Percentiles rank a stretch among this genome's conserved stretches.
Evolutionary conservation across 2,329 filamentous ascomycete species (phyloP).

Genomic region (Ascochyta viciae-villosae): DNA sequence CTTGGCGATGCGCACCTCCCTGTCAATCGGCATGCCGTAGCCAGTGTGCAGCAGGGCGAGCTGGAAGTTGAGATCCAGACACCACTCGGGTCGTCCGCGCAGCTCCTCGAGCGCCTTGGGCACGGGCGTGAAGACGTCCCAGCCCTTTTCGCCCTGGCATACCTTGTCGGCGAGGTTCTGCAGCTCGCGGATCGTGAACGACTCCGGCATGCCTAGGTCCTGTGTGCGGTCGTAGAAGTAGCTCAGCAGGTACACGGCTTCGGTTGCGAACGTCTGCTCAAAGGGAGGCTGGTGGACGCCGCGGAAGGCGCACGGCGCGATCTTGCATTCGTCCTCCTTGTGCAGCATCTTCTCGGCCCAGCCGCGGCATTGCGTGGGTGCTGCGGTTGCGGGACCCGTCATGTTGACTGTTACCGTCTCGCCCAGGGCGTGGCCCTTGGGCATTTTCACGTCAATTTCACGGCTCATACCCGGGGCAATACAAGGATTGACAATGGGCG

Average conservation of each 20-base stretch:
- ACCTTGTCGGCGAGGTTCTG: constrained; percentile 85
- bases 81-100: constrained; percentile 83
- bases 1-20: constrained; percentile 98
- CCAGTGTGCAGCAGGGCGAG: constrained; percentile 89
- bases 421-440: constrained; percentile 70
- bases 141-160: constrained; percentile 77
- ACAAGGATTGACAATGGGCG: constrained; percentile 82
- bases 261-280: constrained; percentile 86
- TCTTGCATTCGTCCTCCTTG: constrained; percentile 81
- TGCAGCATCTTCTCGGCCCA: constrained; percentile 88
- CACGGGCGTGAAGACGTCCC: constrained; percentile 81
- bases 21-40: constrained; percentile 96
- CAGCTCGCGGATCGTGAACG: constrained; percentile 89
- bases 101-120: constrained; percentile 83
- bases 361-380: constrained; percentile 86
- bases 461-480: constrained; percentile 81
- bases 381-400: constrained; percentile 77
- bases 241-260: constrained; percentile 95
- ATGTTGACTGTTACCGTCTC: constrained; percentile 77
- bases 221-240: constrained; percentile 97
- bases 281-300: constrained; percentile 93
- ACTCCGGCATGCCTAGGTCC: constrained; percentile 97
- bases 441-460: constrained; percentile 75
- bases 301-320: constrained; percentile 97
- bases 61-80: constrained; percentile 97